Evolutionary conservation across 257 asterid species (phyloP).

Genomic region (Gentiana dahurica): DNA sequence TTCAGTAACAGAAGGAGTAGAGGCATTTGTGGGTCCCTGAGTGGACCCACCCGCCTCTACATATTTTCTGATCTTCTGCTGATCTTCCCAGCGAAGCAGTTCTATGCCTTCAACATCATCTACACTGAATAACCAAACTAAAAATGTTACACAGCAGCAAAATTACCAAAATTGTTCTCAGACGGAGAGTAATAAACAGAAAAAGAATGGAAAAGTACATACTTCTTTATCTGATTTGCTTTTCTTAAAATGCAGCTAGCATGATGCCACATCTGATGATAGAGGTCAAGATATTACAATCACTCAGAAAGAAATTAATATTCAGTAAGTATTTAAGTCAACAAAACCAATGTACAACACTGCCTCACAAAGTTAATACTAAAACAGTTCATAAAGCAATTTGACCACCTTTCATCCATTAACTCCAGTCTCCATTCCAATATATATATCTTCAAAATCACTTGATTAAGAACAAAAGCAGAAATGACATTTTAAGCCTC

Average conservation of each 20-base stretch:
- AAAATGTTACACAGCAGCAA: constrained; percentile 3
- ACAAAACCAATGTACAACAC: too few relatives aligned
- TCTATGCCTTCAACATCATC: constrained; percentile 94
- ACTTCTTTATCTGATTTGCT: constrained; percentile 71
- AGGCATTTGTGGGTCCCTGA: constrained; percentile 17
- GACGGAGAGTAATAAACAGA: neutral
- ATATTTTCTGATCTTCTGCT: constrained; percentile 61
- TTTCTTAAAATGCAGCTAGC: constrained; percentile 64
- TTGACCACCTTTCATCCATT: too few relatives aligned
- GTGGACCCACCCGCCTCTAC: constrained; percentile 25
- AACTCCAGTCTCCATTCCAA: too few relatives aligned
- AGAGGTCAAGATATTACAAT: too few relatives aligned
- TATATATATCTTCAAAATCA: too few relatives aligned
- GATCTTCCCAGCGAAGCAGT: constrained; percentile 92
- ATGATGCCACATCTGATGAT: constrained; percentile 89
- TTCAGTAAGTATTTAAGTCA: too few relatives aligned
- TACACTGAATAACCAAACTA: constrained; percentile 29
- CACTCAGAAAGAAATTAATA: too few relatives aligned
- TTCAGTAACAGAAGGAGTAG: constrained; percentile 32
- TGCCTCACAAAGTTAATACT: too few relatives aligned
- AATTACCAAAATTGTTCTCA: neutral
- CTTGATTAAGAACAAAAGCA: too few relatives aligned
- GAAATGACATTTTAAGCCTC: too few relatives aligned
- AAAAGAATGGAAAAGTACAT: constrained; percentile 15
- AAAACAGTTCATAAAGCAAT: too few relatives aligned